Conservation (phyloP, 352 stramenopile species). For the Globisporangium nagaii region DNA sequence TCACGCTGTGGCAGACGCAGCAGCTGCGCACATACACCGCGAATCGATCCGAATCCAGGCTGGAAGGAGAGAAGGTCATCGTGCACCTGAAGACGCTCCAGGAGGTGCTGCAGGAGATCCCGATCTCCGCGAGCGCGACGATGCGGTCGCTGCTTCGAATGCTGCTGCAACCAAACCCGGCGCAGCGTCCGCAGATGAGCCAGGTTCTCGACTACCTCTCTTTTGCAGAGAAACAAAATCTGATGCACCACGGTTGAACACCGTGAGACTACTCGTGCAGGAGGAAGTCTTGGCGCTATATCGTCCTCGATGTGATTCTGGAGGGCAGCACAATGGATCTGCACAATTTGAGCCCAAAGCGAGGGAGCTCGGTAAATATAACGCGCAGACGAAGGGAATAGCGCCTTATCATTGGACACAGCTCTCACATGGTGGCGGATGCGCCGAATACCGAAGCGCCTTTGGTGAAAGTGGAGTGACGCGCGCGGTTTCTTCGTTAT, state of each 20-base stretch:
- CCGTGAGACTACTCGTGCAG: background rate
- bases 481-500: conserved; percentile 1
- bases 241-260: conserved; percentile 4
- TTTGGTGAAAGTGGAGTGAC: background rate
- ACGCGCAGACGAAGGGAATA: background rate
- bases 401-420: background rate
- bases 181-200: conserved; percentile 47
- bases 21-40: conserved; percentile 19
- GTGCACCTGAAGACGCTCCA: conserved; percentile 35
- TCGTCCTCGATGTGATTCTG: too few relatives aligned
- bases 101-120: conserved; percentile 42
- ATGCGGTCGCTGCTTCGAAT: conserved; percentile 57
- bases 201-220: conserved; percentile 56
- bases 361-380: background rate
- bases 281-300: too few relatives aligned
- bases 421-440: too few relatives aligned
- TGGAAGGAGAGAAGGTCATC: conserved; percentile 10
- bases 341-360: too few relatives aligned
- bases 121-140: conserved; percentile 30
- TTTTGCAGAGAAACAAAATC: conserved; percentile 19
- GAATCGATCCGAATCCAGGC: conserved; percentile 1
- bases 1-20: conserved; percentile 45
- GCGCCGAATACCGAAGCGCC: too few relatives aligned
- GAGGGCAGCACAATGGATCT: too few relatives aligned
- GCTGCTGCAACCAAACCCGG: conserved; percentile 53